Base-by-base conservation (phyloP, 1,139 yeast species). In the Saccharomyces hybrid region DNA sequence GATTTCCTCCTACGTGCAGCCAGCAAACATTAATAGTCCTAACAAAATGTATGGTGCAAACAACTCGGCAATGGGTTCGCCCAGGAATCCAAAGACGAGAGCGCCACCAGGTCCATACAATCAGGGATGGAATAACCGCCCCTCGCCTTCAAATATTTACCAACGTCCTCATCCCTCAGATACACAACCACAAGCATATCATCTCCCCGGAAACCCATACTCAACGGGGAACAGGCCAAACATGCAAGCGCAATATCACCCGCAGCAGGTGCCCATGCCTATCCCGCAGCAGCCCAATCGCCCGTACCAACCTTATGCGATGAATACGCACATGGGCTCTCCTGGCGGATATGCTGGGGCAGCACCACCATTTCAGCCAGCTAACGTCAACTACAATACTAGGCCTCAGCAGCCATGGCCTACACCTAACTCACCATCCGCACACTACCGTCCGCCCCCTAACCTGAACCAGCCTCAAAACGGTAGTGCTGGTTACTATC, bases 81-180 rank as follows among this genome's bases (percentile, higher is more conserved):
- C 44, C 13, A 38, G 44, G 44, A 38, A 38, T 25, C 25, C n/a
- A 20, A 38, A 20, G 44, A 3, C 25, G 7, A 38, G 44, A 3
- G 49, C 52, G 13, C 55, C 55, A 23, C 44, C 53, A 5, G 32
- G 48, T 42, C 25, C 32, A 16, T 50, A 53, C 30, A 31, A 46
- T 14, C 28, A 11, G 14, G 23, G n/a, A 20, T 30, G 14, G 13
- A 28, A 25, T 14, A 48, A 49, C 11, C 47, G 41, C 13, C 34
- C 50, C 6, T 44, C 52, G 5, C 50, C 52, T 13, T 30, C 38
- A 14, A 47, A 52, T 6, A 41, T 42, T 11, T 20, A 46, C 9
- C 44, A 38, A 27, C 32, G 16, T 25, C 34, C 16, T 13, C 38
- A 32, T 6, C 9, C 27, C 20, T 27, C 32, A 7, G 42, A 16